Conservation (phyloP, 2,329 filamentous ascomycete species). For the Pyrenophora graminea region DNA sequence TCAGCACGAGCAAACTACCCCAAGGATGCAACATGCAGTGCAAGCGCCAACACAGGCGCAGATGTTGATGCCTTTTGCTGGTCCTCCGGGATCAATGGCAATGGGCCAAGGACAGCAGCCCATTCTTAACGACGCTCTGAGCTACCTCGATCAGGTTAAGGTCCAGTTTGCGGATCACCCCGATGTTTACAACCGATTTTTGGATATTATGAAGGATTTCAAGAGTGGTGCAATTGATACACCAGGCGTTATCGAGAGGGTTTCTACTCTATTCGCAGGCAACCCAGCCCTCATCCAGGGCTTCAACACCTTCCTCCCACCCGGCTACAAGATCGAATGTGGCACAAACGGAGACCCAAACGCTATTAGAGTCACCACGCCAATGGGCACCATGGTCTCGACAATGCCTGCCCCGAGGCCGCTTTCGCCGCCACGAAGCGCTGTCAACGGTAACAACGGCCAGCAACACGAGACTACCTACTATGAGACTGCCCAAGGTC, state of each 20-base stretch:
- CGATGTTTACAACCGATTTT: slow-evolving; percentile 93
- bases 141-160: slow-evolving; percentile 97
- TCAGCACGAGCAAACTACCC: slow-evolving; percentile 59
- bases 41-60: slow-evolving; percentile 59
- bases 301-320: slow-evolving; percentile 96
- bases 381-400: slow-evolving; percentile 94
- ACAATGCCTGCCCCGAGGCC: slow-evolving; percentile 68
- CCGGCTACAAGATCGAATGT: slow-evolving; percentile 95
- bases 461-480: slow-evolving; percentile 48
- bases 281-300: slow-evolving; percentile 95
- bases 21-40: slow-evolving; percentile 64
- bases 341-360: slow-evolving; percentile 92
- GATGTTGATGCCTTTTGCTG: slow-evolving; percentile 56
- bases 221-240: slow-evolving; percentile 99
- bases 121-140: slow-evolving; percentile 84
- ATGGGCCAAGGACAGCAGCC: slow-evolving; percentile 81
- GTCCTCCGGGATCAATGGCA: slow-evolving; percentile 56
- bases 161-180: slow-evolving; percentile 96
- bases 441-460: slow-evolving; percentile 60
- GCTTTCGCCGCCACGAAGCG: slow-evolving; percentile 52
- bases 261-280: slow-evolving; percentile 92
- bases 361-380: slow-evolving; percentile 93
- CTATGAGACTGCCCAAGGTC: slow-evolving; percentile 41
- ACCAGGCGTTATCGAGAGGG: slow-evolving; percentile 93
- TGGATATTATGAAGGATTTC: slow-evolving; percentile 99